Evolutionary conservation across 176 grass and related monocot genomes (phyloP).

Genomic region (Thalia dealbata): DNA sequence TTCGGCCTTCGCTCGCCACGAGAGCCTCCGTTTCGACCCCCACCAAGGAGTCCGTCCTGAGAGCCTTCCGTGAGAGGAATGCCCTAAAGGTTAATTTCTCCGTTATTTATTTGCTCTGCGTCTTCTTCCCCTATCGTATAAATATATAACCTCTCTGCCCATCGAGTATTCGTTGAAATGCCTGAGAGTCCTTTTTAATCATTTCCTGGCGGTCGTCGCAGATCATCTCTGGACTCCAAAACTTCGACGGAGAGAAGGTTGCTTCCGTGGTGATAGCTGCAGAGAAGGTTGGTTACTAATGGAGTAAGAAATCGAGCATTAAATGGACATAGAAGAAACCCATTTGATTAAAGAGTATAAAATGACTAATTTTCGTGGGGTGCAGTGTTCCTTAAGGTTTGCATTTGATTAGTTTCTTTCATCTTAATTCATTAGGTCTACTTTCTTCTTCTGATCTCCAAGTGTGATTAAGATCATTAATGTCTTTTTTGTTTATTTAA

Average conservation of each 20-base stretch:
- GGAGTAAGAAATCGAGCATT: background rate
- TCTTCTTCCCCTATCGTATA: too few relatives aligned
- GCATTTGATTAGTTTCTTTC: too few relatives aligned
- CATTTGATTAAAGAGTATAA: too few relatives aligned
- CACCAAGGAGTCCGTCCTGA: constrained; percentile 54
- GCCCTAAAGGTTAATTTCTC: constrained; percentile 76
- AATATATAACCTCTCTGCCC: background rate
- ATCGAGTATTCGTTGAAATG: background rate
- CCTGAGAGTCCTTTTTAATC: too few relatives aligned
- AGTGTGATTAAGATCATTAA: too few relatives aligned
- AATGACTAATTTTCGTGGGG: too few relatives aligned
- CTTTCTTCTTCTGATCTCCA: too few relatives aligned
- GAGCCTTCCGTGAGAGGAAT: constrained; percentile 44
- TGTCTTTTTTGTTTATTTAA: too few relatives aligned
- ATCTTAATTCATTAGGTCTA: too few relatives aligned
- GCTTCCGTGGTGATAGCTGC: constrained; percentile 83
- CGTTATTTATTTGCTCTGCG: background rate
- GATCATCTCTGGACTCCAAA: constrained; percentile 88
- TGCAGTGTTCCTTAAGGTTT: too few relatives aligned
- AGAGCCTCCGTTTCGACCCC: constrained; percentile 37
- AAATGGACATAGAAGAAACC: too few relatives aligned
- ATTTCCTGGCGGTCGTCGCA: constrained; percentile 25
- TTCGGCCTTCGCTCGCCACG: constrained; percentile 34
- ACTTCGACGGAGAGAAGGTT: constrained; percentile 66
- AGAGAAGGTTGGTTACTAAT: constrained; percentile 48